Evolutionary conservation across 306 rosid genomes (phyloP).

Genomic region (Trifolium subterraneum): DNA sequence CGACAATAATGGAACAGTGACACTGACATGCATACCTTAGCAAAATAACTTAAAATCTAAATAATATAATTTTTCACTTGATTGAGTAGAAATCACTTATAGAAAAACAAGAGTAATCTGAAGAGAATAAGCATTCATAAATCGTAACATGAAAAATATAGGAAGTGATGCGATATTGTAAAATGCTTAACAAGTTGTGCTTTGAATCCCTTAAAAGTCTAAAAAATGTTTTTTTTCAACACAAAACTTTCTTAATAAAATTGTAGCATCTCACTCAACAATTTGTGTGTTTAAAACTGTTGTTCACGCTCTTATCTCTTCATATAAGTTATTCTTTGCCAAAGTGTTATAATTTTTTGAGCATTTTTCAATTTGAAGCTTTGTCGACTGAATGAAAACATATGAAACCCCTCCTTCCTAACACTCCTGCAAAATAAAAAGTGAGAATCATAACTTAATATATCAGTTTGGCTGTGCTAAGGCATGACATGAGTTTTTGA

Average conservation of each 20-base stretch:
- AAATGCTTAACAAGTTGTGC: too few relatives aligned
- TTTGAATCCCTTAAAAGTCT: too few relatives aligned
- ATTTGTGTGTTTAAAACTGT: background rate
- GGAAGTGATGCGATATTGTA: too few relatives aligned
- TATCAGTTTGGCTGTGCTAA: background rate
- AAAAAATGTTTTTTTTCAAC: background rate
- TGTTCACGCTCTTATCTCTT: background rate
- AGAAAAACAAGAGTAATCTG: slow-evolving; percentile 25
- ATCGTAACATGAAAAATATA: slow-evolving; percentile 1
- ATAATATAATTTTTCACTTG: slow-evolving; percentile 16
- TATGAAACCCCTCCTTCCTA: background rate
- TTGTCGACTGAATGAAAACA: background rate
- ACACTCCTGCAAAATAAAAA: background rate
- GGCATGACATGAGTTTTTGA: too few relatives aligned
- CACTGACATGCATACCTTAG: slow-evolving; percentile 9
- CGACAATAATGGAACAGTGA: slow-evolving; percentile 20
- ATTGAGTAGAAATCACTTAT: slow-evolving; percentile 17
- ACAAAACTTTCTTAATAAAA: background rate
- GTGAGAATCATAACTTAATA: background rate
- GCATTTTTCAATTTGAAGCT: slow-evolving; percentile 8
- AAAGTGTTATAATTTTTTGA: background rate
- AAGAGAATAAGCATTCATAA: slow-evolving; percentile 26
- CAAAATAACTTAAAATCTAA: slow-evolving; percentile 5
- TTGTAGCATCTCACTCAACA: background rate
- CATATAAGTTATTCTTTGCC: background rate